Percentiles rank a stretch among this genome's conserved stretches.
phyloP scores from a whole-genome alignment of 768 basidiomycete genomes.

The Daedaleopsis nitida region DNA sequence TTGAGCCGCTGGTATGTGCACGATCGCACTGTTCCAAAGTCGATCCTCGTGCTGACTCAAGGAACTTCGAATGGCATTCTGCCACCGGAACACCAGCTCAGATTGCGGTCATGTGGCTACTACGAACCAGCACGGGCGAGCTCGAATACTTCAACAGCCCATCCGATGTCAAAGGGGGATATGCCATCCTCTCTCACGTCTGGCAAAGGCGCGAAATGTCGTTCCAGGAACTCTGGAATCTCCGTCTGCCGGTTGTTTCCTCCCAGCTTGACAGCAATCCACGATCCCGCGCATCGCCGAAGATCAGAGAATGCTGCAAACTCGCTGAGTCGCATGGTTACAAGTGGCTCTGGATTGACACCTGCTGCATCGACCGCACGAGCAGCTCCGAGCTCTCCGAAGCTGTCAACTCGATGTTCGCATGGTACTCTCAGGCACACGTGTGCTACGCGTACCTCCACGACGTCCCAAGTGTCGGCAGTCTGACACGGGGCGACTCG shows the following conservation, averaged over 20 bases:
- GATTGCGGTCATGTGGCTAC: conserved; percentile 6
- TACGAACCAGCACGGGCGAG: conserved; percentile 8
- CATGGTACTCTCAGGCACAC: conserved; percentile 9
- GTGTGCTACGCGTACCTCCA: conserved; percentile 16
- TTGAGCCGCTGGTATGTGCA: not conserved
- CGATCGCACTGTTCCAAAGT: not conserved
- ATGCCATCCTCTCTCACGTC: conserved; percentile 18
- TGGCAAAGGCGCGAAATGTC: conserved; percentile 15
- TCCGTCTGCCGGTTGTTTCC: not conserved
- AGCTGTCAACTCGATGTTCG: conserved; percentile 13
- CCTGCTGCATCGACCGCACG: conserved; percentile 16
- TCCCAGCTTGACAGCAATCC: not conserved
- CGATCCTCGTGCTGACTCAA: not conserved
- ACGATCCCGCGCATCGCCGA: conserved; percentile 1
- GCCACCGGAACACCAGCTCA: too few species aligned
- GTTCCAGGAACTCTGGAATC: conserved; percentile 11
- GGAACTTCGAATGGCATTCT: too few species aligned
- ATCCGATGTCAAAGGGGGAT: conserved; percentile 16
- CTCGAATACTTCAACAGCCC: conserved; percentile 13
- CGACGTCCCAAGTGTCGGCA: conserved; percentile 6
- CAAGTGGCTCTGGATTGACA: conserved; percentile 19
- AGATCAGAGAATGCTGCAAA: conserved; percentile 14
- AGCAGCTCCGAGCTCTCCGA: conserved; percentile 17
- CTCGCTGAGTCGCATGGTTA: conserved; percentile 16
- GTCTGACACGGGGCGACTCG: not conserved